Conservation (phyloP, 441 rosid genomes). For the Gossypium gossypioides region DNA sequence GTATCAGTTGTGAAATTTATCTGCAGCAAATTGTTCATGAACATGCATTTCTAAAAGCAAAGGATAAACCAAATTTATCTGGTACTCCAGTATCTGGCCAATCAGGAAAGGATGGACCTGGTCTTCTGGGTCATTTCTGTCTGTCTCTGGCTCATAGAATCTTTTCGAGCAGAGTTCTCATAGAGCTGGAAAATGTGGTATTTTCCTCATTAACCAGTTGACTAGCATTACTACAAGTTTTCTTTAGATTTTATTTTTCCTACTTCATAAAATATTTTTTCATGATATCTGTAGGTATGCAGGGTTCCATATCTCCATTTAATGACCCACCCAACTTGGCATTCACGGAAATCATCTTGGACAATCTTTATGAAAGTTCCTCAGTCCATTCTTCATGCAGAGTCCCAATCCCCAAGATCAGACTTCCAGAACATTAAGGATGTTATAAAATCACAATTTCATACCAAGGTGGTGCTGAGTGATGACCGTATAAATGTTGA, state of each 20-base stretch:
- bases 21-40: slow-evolving; percentile 74
- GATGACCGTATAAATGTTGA: slow-evolving; percentile 65
- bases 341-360: slow-evolving; percentile 87
- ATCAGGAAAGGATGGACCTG: slow-evolving; percentile 36
- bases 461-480: slow-evolving; percentile 62
- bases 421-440: slow-evolving; percentile 36
- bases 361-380: slow-evolving; percentile 70
- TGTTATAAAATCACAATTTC: slow-evolving; percentile 52
- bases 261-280: slow-evolving; percentile 1
- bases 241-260: neutral
- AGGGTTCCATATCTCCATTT: slow-evolving; percentile 79
- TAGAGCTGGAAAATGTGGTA: slow-evolving; percentile 79
- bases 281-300: slow-evolving; percentile 39
- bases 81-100: slow-evolving; percentile 35
- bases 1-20: slow-evolving; percentile 62
- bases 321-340: slow-evolving; percentile 87
- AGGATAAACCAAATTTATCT: slow-evolving; percentile 34
- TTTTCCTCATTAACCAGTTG: slow-evolving; percentile 13
- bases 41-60: slow-evolving; percentile 41
- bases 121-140: slow-evolving; percentile 81
- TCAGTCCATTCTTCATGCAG: slow-evolving; percentile 52
- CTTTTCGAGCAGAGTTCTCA: slow-evolving; percentile 58
- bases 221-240: neutral
- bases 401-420: slow-evolving; percentile 25
- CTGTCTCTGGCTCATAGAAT: slow-evolving; percentile 81